phyloP scores from a whole-genome alignment of 2,329 filamentous ascomycete species.

The Sphaerulina vaccinii region DNA sequence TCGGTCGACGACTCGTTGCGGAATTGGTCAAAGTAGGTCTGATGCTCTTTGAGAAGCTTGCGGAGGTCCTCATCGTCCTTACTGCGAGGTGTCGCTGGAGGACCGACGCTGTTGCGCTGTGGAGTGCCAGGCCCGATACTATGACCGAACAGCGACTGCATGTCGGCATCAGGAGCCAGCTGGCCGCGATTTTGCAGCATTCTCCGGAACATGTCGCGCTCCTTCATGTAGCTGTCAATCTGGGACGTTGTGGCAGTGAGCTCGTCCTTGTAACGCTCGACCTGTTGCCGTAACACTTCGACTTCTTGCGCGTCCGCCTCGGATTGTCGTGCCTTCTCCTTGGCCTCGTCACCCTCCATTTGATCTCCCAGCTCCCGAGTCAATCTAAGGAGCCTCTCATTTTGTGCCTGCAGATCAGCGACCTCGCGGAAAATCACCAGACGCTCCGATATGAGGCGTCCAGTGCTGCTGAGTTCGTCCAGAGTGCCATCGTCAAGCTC shows the following conservation, averaged over 20 bases:
- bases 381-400: slow-evolving; percentile 77
- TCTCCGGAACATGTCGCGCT: slow-evolving; percentile 95
- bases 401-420: slow-evolving; percentile 80
- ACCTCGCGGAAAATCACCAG: slow-evolving; percentile 88
- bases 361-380: slow-evolving; percentile 81
- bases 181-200: slow-evolving; percentile 78
- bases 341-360: slow-evolving; percentile 87
- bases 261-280: slow-evolving; percentile 80
- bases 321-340: slow-evolving; percentile 56
- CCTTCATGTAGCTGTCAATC: slow-evolving; percentile 89
- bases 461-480: slow-evolving; percentile 77
- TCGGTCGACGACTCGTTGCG: slow-evolving; percentile 81
- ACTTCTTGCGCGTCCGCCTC: slow-evolving; percentile 63
- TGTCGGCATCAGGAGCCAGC: slow-evolving; percentile 58
- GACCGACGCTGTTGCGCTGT: slow-evolving; percentile 40
- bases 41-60: slow-evolving; percentile 79
- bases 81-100: slow-evolving; percentile 50
- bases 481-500: slow-evolving; percentile 69
- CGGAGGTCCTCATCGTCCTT: slow-evolving; percentile 68
- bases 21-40: slow-evolving; percentile 85
- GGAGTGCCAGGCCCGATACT: slow-evolving; percentile 57
- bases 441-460: slow-evolving; percentile 83
- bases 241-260: slow-evolving; percentile 77
- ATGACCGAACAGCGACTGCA: slow-evolving; percentile 68
- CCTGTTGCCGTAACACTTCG: slow-evolving; percentile 68